Conservation (phyloP, 73 alveolate genomes). For the Blepharisma stoltei region DNA sequence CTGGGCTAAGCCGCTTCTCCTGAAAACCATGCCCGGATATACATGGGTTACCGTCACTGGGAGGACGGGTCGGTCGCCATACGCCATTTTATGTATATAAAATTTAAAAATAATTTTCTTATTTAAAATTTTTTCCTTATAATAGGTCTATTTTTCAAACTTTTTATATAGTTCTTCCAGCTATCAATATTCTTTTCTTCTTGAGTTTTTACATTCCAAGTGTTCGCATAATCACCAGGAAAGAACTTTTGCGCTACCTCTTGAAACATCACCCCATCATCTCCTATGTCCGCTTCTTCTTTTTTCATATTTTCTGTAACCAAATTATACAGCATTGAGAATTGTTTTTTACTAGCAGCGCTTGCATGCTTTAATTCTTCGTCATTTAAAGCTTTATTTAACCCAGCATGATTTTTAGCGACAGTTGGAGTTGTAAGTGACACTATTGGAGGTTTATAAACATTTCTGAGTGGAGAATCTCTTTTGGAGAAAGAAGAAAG, state of each 20-base stretch:
- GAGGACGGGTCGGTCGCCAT: too few relatives aligned
- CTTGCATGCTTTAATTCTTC: background rate
- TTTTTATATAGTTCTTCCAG: conserved; percentile 12
- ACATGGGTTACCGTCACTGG: too few relatives aligned
- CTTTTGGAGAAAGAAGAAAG: too few relatives aligned
- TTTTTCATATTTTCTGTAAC: background rate
- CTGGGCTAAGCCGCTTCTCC: too few relatives aligned
- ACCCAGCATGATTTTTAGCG: background rate
- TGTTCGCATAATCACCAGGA: conserved; percentile 9
- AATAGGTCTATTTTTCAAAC: background rate
- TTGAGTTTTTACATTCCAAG: conserved; percentile 18
- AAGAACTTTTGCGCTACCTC: background rate
- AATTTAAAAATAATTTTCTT: too few relatives aligned
- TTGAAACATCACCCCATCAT: background rate
- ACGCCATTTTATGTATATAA: too few relatives aligned
- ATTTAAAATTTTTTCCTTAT: background rate
- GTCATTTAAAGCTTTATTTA: background rate
- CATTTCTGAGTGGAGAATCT: too few relatives aligned
- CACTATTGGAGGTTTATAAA: too few relatives aligned
- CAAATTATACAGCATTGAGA: background rate
- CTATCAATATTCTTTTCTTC: conserved; percentile 16
- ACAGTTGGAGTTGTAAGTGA: too few relatives aligned
- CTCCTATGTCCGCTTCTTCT: background rate
- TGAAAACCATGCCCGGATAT: too few relatives aligned
- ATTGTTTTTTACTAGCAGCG: background rate